Conservation (phyloP, 139 green algal genomes). For the Ettlia oleoabundans region DNA sequence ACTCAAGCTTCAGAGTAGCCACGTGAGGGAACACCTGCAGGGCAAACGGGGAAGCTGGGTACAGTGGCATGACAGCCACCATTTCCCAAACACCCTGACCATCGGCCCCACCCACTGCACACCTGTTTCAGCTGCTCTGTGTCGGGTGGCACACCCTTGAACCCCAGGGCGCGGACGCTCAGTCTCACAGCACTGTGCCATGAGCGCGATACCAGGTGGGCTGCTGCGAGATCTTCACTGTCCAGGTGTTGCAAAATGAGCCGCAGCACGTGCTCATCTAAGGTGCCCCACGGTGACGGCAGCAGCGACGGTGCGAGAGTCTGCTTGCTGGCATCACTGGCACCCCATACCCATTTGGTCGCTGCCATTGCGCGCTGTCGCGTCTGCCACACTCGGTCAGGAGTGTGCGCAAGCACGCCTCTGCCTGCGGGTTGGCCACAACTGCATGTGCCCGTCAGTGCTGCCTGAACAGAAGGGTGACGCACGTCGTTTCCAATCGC, state of each 20-base stretch:
- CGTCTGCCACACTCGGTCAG: too few species aligned
- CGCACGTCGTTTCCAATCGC: too few species aligned
- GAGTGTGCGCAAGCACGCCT: too few species aligned
- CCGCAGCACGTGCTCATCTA: constrained; percentile 3
- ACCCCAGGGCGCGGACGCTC: neutral
- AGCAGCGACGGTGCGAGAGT: neutral
- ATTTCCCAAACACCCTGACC: too few species aligned
- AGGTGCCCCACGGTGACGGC: neutral
- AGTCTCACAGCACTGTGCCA: constrained; percentile 3
- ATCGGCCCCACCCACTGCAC: neutral
- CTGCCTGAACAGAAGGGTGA: too few species aligned
- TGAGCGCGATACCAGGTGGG: neutral
- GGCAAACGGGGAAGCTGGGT: neutral
- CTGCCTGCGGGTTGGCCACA: too few species aligned
- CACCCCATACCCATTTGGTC: too few species aligned
- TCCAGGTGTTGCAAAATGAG: neutral
- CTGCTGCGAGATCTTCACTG: neutral
- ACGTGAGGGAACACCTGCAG: neutral
- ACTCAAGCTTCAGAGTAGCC: neutral
- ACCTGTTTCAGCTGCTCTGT: constrained; percentile 9
- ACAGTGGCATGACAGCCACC: too few species aligned
- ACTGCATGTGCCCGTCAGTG: too few species aligned
- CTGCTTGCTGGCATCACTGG: too few species aligned
- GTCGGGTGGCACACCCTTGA: neutral
- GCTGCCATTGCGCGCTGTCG: too few species aligned